Percentiles rank a stretch among this genome's conserved stretches.
These are phyloP conservation scores for Theobroma cacao DNA, from an alignment of 345 rosid species.

Conservation along the genomic window DNA sequence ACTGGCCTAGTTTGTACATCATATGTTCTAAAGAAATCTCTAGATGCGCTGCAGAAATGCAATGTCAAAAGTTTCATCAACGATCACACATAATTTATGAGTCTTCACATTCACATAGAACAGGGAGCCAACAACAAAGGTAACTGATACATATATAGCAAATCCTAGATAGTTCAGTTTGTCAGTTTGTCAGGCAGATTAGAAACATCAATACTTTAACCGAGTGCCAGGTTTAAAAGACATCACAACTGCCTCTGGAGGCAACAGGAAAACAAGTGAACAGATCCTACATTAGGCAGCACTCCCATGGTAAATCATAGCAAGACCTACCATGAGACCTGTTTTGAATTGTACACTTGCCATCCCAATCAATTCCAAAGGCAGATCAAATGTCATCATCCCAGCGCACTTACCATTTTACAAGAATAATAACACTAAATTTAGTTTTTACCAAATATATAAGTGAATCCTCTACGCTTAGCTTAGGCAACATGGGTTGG, in stretches of 20 bases:
- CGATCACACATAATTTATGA: neutral
- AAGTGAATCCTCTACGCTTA: conserved; percentile 1
- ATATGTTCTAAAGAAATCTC: neutral
- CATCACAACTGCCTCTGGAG: neutral
- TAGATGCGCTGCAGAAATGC: neutral
- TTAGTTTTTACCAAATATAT: neutral
- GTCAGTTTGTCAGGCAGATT: neutral
- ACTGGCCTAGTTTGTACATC: neutral
- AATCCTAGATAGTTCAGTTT: neutral
- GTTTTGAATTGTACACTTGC: neutral
- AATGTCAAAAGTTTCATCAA: neutral
- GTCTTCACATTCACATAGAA: neutral
- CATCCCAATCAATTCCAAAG: conserved; percentile 3
- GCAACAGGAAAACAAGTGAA: neutral
- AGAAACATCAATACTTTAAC: neutral
- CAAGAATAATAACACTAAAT: neutral
- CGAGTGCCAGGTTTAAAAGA: no score
- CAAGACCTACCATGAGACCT: neutral
- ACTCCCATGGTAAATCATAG: neutral
- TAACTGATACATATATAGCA: neutral
- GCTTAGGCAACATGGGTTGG: conserved; percentile 29
- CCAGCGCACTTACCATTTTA: neutral
- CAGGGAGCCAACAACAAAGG: neutral
- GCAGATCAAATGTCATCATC: conserved; percentile 12
- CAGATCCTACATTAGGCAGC: neutral